These are phyloP conservation scores for Pseudocercospora fuligena DNA, from an alignment of 2,329 filamentous ascomycete genomes.

Conservation along the genomic window DNA sequence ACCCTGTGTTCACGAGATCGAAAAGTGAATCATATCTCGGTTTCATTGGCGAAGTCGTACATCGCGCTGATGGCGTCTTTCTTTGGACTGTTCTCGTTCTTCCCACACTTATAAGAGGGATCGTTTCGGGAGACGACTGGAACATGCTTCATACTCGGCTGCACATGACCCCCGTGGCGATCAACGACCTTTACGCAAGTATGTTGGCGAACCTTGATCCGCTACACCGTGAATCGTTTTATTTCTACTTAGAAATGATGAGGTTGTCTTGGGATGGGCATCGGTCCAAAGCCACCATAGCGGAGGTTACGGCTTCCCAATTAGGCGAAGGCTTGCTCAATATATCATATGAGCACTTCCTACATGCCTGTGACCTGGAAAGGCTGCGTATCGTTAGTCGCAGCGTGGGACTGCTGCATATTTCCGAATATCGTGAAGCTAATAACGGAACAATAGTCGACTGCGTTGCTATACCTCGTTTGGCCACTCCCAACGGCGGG, in stretches of 20 bases:
- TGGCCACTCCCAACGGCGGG: background rate
- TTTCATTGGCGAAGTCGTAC: slow-evolving; percentile 11
- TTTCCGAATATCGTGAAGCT: too few relatives aligned
- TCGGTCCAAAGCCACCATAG: background rate
- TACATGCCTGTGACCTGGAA: background rate
- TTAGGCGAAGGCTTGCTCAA: background rate
- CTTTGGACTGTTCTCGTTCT: slow-evolving; percentile 23
- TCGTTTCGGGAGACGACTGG: slow-evolving; percentile 17
- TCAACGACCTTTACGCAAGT: background rate
- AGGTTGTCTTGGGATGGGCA: background rate
- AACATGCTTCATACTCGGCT: background rate
- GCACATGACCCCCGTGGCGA: background rate
- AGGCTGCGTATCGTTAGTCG: background rate
- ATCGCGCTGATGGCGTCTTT: slow-evolving; percentile 22
- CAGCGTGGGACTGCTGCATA: background rate
- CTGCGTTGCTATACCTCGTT: background rate
- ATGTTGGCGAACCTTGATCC: slow-evolving; percentile 2
- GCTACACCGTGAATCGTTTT: background rate
- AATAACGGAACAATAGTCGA: too few relatives aligned
- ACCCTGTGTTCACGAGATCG: background rate
- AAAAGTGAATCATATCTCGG: background rate
- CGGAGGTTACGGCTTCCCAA: background rate
- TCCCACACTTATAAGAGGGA: background rate
- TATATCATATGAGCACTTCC: background rate
- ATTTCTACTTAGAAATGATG: slow-evolving; percentile 1